Base-by-base conservation (phyloP, 176 grass and related monocot genomes). In the Cocos nucifera region DNA sequence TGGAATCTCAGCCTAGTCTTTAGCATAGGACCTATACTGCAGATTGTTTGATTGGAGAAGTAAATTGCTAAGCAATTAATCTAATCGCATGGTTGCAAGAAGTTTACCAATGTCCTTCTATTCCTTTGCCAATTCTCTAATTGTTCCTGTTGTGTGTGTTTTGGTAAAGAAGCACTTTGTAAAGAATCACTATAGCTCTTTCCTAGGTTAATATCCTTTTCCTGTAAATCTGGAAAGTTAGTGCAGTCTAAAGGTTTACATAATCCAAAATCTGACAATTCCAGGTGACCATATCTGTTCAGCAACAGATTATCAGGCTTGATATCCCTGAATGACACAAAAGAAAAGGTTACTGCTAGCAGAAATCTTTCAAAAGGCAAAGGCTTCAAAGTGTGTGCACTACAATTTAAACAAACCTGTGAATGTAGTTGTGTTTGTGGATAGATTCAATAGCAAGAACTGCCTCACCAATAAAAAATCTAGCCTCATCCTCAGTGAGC, bases 251-350 rank as follows among this genome's bases (percentile, higher is more conserved):
- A 71, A 3, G 93, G 87, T 72, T 97, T 92, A 58, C 93, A 97
- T 56, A 97, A 69, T 65, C 93, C 93, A 80, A 97, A 97, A 78
- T 97, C 93, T 66, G 93, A 97, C 51, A 97, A 63, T 64, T 89
- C 92, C 69, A 97, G 64, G 82, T 97, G 93, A 27, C 93, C 93
- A 78, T 83, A 73, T 82, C 63, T 89, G 72, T 97, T 87, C 65
- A 97, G 80, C 56, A 92, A 81, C 53, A 98, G 67, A 80, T 98
- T 98, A 74, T 98, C 93, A 75, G 93, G 93, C 68, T 98, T 98
- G 84, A 98, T 88, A 83, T 98, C 93, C 82, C 87, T 98, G 56
- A 39, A 53, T 4, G 58, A 19, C 8, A 44, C 16, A 56, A 70
- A 70, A 67, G 59, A 76, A 59, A 82, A 56, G 64, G 16, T 65